Percentiles rank a stretch among this genome's conserved stretches.
Evolutionary conservation across 805 yeast species (phyloP).

Genomic region (Metschnikowia hibisci): DNA sequence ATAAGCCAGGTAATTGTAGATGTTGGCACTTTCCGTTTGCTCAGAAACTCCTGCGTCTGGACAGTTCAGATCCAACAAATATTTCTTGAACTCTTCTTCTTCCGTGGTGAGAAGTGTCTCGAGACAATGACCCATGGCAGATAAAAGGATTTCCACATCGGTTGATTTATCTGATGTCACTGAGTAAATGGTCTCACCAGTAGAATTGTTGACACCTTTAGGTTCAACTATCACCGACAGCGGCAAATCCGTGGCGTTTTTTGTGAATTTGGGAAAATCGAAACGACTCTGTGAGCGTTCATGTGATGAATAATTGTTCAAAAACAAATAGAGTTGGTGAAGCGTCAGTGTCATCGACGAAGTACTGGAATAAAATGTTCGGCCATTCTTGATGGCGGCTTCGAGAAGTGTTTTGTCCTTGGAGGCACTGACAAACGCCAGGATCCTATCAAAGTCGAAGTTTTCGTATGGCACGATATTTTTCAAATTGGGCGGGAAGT

Average conservation of each 20-base stretch:
- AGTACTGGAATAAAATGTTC: slow-evolving; percentile 69
- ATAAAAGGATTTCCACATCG: slow-evolving; percentile 63
- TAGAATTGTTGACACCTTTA: slow-evolving; percentile 29
- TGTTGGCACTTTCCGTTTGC: slow-evolving; percentile 18
- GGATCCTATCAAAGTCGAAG: slow-evolving; percentile 56
- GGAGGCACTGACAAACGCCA: slow-evolving; percentile 62
- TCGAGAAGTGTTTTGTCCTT: slow-evolving; percentile 52
- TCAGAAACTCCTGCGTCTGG: slow-evolving; percentile 5
- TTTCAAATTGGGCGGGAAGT: slow-evolving; percentile 60
- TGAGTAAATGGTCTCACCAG: slow-evolving; percentile 44
- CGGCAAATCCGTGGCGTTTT: slow-evolving; percentile 40
- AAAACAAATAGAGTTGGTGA: slow-evolving; percentile 66
- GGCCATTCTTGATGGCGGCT: slow-evolving; percentile 39
- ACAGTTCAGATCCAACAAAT: slow-evolving; percentile 19
- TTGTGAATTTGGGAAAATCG: slow-evolving; percentile 39
- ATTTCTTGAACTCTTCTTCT: slow-evolving; percentile 46
- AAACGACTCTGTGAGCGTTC: slow-evolving; percentile 22
- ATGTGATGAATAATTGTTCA: slow-evolving; percentile 41
- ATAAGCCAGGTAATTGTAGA: slow-evolving; percentile 68
- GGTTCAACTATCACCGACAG: slow-evolving; percentile 55
- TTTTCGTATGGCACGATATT: slow-evolving; percentile 58
- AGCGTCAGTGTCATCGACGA: slow-evolving; percentile 80
- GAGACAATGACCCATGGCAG: slow-evolving; percentile 72
- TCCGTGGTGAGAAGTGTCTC: slow-evolving; percentile 71
- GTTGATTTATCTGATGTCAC: slow-evolving; percentile 68